Evolutionary conservation across 2,329 filamentous ascomycete species (phyloP).

Genomic region (Monilinia polystroma): DNA sequence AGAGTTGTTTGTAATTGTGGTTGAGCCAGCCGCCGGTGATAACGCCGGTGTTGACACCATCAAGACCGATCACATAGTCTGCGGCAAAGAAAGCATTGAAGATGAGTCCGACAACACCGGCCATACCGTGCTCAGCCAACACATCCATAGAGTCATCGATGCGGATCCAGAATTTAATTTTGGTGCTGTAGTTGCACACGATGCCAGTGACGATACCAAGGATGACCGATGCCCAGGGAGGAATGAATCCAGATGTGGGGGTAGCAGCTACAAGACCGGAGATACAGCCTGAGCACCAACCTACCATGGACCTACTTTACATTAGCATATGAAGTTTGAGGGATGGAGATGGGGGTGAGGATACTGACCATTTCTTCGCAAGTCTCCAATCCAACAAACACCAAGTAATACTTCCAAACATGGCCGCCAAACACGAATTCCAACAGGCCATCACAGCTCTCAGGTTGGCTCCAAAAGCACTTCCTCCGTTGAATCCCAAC

Average conservation of each 20-base stretch:
- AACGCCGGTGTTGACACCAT: slow-evolving; percentile 69
- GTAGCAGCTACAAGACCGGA: slow-evolving; percentile 70
- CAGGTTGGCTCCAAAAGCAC: slow-evolving; percentile 88
- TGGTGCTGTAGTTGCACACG: slow-evolving; percentile 67
- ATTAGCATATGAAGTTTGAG: background rate
- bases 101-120: slow-evolving; percentile 66
- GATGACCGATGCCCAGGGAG: slow-evolving; percentile 65
- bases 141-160: slow-evolving; percentile 73
- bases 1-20: slow-evolving; percentile 71
- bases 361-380: slow-evolving; percentile 35
- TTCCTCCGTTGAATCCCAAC: slow-evolving; percentile 98
- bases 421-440: slow-evolving; percentile 81
- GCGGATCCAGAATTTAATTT: slow-evolving; percentile 53
- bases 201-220: slow-evolving; percentile 66
- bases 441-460: slow-evolving; percentile 95
- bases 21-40: slow-evolving; percentile 69
- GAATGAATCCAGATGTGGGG: slow-evolving; percentile 66
- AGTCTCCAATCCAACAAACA: slow-evolving; percentile 93
- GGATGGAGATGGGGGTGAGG: slow-evolving; percentile 39
- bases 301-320: slow-evolving; percentile 65
- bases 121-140: slow-evolving; percentile 69
- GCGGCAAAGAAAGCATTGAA: slow-evolving; percentile 74
- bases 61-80: slow-evolving; percentile 69
- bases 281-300: slow-evolving; percentile 71
- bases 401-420: slow-evolving; percentile 91